phyloP scores from a whole-genome alignment of 192 early-diverging fungal species.

The Coemansia sp. region DNA sequence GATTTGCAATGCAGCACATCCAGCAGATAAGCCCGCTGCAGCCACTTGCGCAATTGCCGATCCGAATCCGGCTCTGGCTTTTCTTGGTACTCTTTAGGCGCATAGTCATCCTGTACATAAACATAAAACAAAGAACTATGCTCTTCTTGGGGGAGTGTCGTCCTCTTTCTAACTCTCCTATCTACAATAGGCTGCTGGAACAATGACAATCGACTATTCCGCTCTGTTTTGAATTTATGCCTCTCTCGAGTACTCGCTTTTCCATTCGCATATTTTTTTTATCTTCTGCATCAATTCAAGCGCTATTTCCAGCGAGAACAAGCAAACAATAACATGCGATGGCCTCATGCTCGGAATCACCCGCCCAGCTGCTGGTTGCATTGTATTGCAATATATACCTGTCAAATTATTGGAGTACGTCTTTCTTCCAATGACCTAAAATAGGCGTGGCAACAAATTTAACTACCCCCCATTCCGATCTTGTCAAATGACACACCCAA shows the following conservation, averaged over 20 bases:
- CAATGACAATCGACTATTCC: not conserved
- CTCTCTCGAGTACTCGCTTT: not conserved
- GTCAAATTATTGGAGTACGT: not conserved
- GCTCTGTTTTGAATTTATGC: slow-evolving; percentile 2
- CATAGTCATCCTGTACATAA: not conserved
- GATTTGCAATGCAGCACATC: not conserved
- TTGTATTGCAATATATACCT: slow-evolving; percentile 1
- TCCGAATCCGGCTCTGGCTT: not conserved
- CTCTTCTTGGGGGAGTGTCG: not conserved
- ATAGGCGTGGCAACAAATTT: not conserved
- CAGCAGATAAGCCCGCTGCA: slow-evolving; percentile 2
- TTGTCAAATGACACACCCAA: not conserved
- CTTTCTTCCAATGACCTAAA: not conserved
- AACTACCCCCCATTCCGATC: not conserved
- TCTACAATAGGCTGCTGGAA: not conserved
- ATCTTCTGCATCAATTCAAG: not conserved
- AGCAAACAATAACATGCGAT: slow-evolving; percentile 2
- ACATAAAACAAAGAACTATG: not conserved
- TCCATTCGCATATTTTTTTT: not conserved
- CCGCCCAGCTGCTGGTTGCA: not conserved
- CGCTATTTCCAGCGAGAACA: not conserved
- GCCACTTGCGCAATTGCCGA: slow-evolving; percentile 1
- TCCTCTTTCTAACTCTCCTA: not conserved
- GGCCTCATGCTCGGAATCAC: not conserved
- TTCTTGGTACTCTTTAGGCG: not conserved